Base-by-base conservation (phyloP, 345 rosid genomes). In the Laguncularia racemosa region DNA sequence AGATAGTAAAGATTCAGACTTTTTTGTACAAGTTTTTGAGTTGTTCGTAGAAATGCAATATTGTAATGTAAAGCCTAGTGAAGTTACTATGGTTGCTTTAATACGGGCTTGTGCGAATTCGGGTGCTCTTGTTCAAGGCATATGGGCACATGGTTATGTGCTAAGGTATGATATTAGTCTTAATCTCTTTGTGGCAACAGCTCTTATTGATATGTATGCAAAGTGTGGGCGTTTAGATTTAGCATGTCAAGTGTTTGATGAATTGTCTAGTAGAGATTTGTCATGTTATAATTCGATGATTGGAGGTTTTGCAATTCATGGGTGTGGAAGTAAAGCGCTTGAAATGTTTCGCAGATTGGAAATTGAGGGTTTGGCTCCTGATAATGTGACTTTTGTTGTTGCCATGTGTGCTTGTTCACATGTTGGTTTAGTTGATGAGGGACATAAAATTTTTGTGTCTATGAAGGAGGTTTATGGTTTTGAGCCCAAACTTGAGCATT, bases 261-360 rank as follows among this genome's bases (percentile, higher is more conserved):
- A 70, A 71, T 66, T 84, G 77, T 46, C 23, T 63, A 55, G 66
- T 0, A 78, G 77, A 61, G 90, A 81, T 52, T 61, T 61, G 0
- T 59, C 40, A 2, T 79, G 80, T 52, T 81, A 78, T 60, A 86
- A 78, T 62, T 81, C 88, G 0, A 79, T 86, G 83, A 84, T 86
- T 49, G 80, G 80, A 0, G 80, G 88, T 4, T 70, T 79, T 54
- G 87, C 73, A 4, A 60, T 72, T 60, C 74, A 81, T 12, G 88
- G 95, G 21, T 56, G 63, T 57, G 85, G 90, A 16, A 67, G 58
- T 12, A 67, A 46, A 69, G 90, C 84, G 15, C 56, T 79, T 9
- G 66, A 58, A 1, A 55, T 79, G 20, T 79, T 73, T 64, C 53
- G 68, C 58, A 52, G 56, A 16, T 67, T 83, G 76, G 66, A 67